phyloP scores from a whole-genome alignment of 1,284 basidiomycete species.

The Leucoagaricus sp. region DNA sequence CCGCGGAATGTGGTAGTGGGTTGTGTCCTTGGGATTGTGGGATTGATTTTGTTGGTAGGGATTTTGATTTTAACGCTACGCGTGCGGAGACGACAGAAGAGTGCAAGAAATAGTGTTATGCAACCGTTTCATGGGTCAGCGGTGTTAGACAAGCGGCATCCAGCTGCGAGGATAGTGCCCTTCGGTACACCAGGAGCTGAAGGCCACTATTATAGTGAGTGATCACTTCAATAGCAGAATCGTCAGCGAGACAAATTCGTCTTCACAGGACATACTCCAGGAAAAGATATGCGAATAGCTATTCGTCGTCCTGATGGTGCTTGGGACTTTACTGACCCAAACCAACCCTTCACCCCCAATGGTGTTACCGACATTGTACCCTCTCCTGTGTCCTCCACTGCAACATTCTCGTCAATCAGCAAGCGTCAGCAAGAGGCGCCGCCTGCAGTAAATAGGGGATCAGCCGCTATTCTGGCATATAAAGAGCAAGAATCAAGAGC shows the following conservation, averaged over 20 bases:
- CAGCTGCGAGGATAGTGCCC: conserved; percentile 36
- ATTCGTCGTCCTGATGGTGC: conserved; percentile 41
- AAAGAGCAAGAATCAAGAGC: conserved; percentile 14
- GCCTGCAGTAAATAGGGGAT: background rate
- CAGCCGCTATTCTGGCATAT: conserved; percentile 5
- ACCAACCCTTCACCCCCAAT: conserved; percentile 36
- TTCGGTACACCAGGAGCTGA: conserved; percentile 30
- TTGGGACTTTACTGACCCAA: conserved; percentile 44
- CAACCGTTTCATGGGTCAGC: conserved; percentile 26
- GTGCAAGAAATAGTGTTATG: background rate
- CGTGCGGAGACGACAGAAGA: conserved; percentile 25
- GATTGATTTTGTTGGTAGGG: conserved; percentile 23
- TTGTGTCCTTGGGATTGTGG: conserved; percentile 25
- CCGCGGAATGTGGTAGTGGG: conserved; percentile 23
- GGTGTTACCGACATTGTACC: conserved; percentile 37
- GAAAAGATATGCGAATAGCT: conserved; percentile 46
- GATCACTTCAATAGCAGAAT: background rate
- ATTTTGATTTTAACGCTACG: conserved; percentile 27
- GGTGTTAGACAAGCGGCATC: conserved; percentile 27
- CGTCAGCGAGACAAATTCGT: background rate
- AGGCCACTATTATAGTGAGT: conserved; percentile 35
- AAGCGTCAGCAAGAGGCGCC: background rate
- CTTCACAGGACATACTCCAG: conserved; percentile 39
- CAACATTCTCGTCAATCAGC: background rate
- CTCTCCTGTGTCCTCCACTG: conserved; percentile 27